A percentile compares a stretch with the other conserved stretches of the same genome.
Conservation (phyloP, 116 monocot species). For the Phalaenopsis hybrid region DNA sequence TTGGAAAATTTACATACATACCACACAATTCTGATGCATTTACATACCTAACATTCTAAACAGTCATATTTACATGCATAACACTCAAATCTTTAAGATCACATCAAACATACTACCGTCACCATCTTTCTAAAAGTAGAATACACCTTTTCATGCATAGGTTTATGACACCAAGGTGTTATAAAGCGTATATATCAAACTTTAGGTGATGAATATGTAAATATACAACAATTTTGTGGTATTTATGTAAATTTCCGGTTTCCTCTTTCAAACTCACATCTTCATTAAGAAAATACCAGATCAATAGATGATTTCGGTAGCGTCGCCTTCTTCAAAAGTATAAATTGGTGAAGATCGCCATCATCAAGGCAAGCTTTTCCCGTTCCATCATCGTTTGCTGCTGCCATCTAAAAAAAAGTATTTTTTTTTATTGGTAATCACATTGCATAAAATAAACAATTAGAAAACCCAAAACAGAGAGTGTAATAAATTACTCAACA, state of each 20-base stretch:
- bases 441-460: not conserved
- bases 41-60: too few relatives aligned
- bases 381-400: not conserved
- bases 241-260: too few relatives aligned
- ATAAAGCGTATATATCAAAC: too few relatives aligned
- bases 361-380: conserved; percentile 3
- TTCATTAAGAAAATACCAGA: conserved; percentile 14
- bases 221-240: too few relatives aligned
- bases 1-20: not conserved
- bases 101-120: too few relatives aligned
- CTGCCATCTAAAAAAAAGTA: conserved; percentile 15
- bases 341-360: conserved; percentile 22
- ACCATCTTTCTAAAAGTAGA: too few relatives aligned
- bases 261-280: not conserved
- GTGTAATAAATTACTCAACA: not conserved
- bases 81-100: too few relatives aligned
- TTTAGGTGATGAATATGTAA: too few relatives aligned
- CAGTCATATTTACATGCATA: too few relatives aligned
- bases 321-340: conserved; percentile 21
- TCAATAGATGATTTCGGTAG: conserved; percentile 34
- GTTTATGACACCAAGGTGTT: too few relatives aligned
- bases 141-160: too few relatives aligned
- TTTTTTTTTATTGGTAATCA: not conserved
- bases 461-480: not conserved
- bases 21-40: too few relatives aligned